These are phyloP conservation scores for Jimgerdemannia lactiflua DNA, from an alignment of 192 early-diverging fungal species.

Conservation along the genomic window DNA sequence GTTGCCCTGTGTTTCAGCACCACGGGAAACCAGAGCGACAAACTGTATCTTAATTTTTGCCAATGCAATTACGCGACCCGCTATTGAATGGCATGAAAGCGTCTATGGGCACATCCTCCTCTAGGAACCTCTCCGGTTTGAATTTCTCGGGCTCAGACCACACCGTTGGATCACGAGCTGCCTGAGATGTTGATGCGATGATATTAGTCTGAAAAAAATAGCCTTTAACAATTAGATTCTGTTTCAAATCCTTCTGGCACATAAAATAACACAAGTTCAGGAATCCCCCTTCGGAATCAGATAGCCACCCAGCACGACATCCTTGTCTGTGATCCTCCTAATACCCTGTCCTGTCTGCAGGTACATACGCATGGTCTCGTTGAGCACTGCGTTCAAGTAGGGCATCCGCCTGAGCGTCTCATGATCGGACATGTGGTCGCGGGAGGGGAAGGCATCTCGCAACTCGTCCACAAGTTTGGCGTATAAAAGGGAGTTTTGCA, in stretches of 20 bases:
- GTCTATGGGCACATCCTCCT: constrained; percentile 21
- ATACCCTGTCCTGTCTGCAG: constrained; percentile 20
- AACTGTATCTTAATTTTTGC: constrained; percentile 18
- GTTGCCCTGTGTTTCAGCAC: too few species aligned
- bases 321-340: constrained; percentile 9
- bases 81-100: constrained; percentile 21
- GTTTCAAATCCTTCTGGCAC: constrained; percentile 16
- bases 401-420: constrained; percentile 25
- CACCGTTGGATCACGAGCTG: neutral
- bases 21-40: neutral
- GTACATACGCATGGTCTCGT: constrained; percentile 31
- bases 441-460: neutral
- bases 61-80: constrained; percentile 45
- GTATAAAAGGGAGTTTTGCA: constrained; percentile 32
- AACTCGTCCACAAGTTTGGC: constrained; percentile 36
- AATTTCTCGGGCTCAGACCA: constrained; percentile 42
- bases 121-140: constrained; percentile 46
- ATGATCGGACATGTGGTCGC: constrained; percentile 20
- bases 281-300: constrained; percentile 23
- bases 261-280: constrained; percentile 7
- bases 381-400: constrained; percentile 37
- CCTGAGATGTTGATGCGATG: neutral
- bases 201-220: neutral
- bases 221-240: neutral
- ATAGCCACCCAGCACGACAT: constrained; percentile 16